Evolutionary conservation across 2,329 filamentous ascomycete genomes (phyloP).

Genomic region (Aspergillus latus): DNA sequence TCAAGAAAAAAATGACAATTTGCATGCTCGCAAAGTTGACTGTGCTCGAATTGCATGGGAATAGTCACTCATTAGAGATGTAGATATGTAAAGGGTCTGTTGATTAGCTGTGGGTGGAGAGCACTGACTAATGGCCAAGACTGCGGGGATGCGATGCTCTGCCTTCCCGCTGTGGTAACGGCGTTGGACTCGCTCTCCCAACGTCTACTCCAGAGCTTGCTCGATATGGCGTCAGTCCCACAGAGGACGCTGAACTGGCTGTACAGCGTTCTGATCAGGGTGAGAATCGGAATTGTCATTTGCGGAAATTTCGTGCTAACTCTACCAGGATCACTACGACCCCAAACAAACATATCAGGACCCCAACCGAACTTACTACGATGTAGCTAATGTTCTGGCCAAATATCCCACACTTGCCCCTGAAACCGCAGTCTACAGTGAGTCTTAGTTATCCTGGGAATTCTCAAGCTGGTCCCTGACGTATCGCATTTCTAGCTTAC

Average conservation of each 20-base stretch:
- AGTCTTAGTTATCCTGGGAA: conserved; percentile 29
- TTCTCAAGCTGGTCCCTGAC: neutral
- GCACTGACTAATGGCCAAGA: conserved; percentile 11
- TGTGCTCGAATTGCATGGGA: too few relatives aligned
- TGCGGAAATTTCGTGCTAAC: conserved; percentile 12
- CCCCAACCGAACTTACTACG: conserved; percentile 87
- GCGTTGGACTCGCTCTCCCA: conserved; percentile 5
- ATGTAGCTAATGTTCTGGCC: conserved; percentile 78
- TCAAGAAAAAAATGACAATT: too few relatives aligned
- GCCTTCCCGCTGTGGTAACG: neutral
- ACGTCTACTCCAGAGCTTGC: conserved; percentile 10
- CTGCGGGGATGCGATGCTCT: conserved; percentile 14
- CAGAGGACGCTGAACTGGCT: conserved; percentile 94
- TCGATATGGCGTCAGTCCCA: conserved; percentile 65
- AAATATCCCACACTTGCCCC: conserved; percentile 78
- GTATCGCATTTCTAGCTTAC: conserved; percentile 61
- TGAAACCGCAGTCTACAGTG: conserved; percentile 94
- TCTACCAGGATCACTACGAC: conserved; percentile 37
- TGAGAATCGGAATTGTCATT: conserved; percentile 36
- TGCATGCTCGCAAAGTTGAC: too few relatives aligned
- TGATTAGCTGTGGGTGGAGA: neutral
- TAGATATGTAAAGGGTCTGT: neutral
- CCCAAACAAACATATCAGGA: conserved; percentile 80
- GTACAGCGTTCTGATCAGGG: conserved; percentile 82
- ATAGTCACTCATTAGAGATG: too few relatives aligned